These are phyloP conservation scores for Picocystis sp. DNA, from an alignment of 163 green algal species.

Conservation along the genomic window DNA sequence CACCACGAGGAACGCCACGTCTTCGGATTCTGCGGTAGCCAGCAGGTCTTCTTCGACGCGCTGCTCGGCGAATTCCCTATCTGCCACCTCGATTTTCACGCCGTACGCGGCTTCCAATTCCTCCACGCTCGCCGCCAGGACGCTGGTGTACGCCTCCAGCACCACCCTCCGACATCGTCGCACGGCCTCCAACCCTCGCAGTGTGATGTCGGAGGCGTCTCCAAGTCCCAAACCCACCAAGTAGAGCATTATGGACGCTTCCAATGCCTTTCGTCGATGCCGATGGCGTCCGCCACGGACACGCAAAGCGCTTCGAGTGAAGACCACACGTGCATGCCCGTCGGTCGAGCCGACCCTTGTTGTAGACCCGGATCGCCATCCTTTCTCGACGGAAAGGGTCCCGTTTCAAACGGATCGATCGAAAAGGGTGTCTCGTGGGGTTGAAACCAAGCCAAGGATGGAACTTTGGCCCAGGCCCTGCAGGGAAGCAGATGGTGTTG, in stretches of 20 bases:
- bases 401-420: too few relatives aligned
- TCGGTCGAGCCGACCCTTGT: too few relatives aligned
- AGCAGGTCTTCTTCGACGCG: constrained; percentile 54
- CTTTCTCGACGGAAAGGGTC: too few relatives aligned
- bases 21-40: constrained; percentile 34
- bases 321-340: too few relatives aligned
- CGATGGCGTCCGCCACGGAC: too few relatives aligned
- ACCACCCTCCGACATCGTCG: constrained; percentile 58
- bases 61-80: neutral
- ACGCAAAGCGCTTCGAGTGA: too few relatives aligned
- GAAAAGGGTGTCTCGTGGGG: too few relatives aligned
- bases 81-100: neutral
- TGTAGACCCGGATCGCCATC: too few relatives aligned
- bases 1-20: constrained; percentile 94
- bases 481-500: too few relatives aligned
- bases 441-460: too few relatives aligned
- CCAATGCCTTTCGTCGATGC: too few relatives aligned
- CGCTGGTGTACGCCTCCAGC: constrained; percentile 91
- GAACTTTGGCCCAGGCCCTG: too few relatives aligned
- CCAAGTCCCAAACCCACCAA: constrained; percentile 81
- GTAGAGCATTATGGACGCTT: constrained; percentile 21
- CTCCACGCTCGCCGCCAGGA: constrained; percentile 67
- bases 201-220: constrained; percentile 86
- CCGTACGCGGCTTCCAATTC: constrained; percentile 33
- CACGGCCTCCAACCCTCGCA: constrained; percentile 78